Base-by-base conservation (phyloP, 2,329 filamentous ascomycete species). In the Chrysoporthe cubensis region DNA sequence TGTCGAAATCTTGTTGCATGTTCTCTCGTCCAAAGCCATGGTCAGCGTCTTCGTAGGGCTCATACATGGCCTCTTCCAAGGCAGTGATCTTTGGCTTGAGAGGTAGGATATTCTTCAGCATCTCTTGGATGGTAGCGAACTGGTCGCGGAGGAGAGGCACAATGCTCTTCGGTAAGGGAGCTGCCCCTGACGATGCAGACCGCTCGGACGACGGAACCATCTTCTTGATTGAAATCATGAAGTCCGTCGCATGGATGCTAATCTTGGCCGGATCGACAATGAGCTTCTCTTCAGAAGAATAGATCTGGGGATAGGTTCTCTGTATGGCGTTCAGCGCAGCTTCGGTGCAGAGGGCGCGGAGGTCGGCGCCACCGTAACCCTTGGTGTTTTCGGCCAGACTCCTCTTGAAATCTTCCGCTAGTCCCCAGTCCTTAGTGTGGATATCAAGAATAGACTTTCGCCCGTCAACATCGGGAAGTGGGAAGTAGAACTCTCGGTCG, bases 401-500 rank as follows among this genome's bases (percentile, higher is more conserved):
- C 64, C 90, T 85, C 80, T 96, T 97, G 84, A 98, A 96, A 2
- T 84, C 80, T 14, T 89, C 84, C 34, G 91, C 86, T 37, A 99
- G 83, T 26, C 94, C 92, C 96, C 96, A 99, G 71, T 93, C 93
- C 76, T 91, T 91, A 7, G 96, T 99, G 77, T 99, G 94, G 68
- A 99, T 99, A 71, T 97, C 91, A 68, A 99, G 86, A 74, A 99
- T 99, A 4, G 93, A 87, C 71, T 91, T 90, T 70, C 96, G 89
- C 32, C 89, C 94, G 50, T 91, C 88, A 4, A 90, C 84, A 73
- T 95, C 92, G 0, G 96, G 96, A 43, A 99, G 83, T 0, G 96
- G 94, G 76, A 99, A 99, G 81, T 98, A 98, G 75, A 99, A 99
- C 78, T 99, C 96, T 78, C 96, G 87, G 77, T 99, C 96, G 75